A percentile compares a stretch with the other conserved stretches of the same genome.
Evolutionary conservation across 2,329 filamentous ascomycete species (phyloP).

Genomic region (Erysiphe pulchra): DNA sequence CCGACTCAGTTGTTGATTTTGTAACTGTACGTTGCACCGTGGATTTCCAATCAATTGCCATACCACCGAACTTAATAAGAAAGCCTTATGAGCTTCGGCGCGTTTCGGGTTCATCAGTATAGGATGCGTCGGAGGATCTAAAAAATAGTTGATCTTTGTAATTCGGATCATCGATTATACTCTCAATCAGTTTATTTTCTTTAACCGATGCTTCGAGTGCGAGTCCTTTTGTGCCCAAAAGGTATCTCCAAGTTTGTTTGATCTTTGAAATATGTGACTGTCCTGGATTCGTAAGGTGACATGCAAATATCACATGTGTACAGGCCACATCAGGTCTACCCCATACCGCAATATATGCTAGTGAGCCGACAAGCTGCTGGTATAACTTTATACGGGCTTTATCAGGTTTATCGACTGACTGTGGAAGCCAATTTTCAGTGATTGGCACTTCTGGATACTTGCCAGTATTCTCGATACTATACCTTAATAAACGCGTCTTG

Average conservation of each 20-base stretch:
- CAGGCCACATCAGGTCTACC: background rate
- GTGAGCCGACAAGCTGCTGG: background rate
- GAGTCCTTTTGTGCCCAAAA: background rate
- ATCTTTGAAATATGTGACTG: slow-evolving; percentile 1
- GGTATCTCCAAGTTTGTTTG: background rate
- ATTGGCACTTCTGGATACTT: no score
- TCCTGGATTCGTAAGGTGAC: background rate
- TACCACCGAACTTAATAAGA: slow-evolving; percentile 1
- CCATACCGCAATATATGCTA: background rate
- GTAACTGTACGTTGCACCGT: background rate
- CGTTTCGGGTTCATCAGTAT: background rate
- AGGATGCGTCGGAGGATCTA: background rate
- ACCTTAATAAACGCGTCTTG: no score
- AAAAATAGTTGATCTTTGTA: background rate
- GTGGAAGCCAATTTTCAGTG: no score
- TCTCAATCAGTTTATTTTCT: background rate
- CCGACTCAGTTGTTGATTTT: background rate
- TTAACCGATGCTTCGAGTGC: background rate
- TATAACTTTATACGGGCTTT: background rate
- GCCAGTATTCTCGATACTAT: no score
- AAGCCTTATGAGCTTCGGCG: background rate
- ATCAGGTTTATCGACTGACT: no score
- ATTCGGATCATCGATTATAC: background rate
- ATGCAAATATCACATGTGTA: background rate
- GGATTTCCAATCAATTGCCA: background rate